Base-by-base conservation (phyloP, 345 rosid species). In the Citrus reticulata region DNA sequence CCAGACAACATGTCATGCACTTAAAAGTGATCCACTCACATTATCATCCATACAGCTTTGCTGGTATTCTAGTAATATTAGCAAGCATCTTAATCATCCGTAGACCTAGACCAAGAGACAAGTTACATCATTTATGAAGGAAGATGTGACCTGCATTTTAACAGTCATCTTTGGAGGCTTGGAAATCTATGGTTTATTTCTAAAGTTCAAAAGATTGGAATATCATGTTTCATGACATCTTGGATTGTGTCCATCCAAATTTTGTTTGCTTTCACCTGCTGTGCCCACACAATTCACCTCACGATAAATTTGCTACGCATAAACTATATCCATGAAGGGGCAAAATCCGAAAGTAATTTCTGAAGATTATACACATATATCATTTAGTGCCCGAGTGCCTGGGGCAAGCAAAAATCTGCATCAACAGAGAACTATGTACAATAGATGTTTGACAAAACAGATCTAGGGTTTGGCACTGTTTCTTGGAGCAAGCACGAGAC, bases 401-500 rank as follows among this genome's bases (percentile, higher is more conserved):
- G 51, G 19, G 6, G 5, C 61, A 64, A 65, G 14, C 62, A 55
- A 34, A 76, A 66, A 24, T 17, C 25, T 66, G 4, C 10, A 11
- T 54, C 13, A 37, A 2, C 24, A 9, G 34, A 11, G 42, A 30
- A 42, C 37, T 62, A 51, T 57, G 42, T 49, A 79, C 78, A 78
- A 25, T 77, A 74, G 75, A 69, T 79, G 27, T 77, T 66, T 54
- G 63, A 9, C 35, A 46, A 54, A 61, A 46, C 59, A 29, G 58
- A 27, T 11, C 81, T 81, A 83, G 2, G 70, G 39, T 24, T 75
- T 8, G 39, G 7, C 30, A 16, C 13, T 16, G 29, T 80, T 35
- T 13, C 64, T 60, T 70, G 60, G 62, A 13, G 68, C 42, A 51
- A 65, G 57, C 35, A 88, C 63, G 13, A 92, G 78, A 7, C 85